phyloP scores from a whole-genome alignment of 2,329 filamentous ascomycete genomes.

The Grosmannia clavigera region DNA sequence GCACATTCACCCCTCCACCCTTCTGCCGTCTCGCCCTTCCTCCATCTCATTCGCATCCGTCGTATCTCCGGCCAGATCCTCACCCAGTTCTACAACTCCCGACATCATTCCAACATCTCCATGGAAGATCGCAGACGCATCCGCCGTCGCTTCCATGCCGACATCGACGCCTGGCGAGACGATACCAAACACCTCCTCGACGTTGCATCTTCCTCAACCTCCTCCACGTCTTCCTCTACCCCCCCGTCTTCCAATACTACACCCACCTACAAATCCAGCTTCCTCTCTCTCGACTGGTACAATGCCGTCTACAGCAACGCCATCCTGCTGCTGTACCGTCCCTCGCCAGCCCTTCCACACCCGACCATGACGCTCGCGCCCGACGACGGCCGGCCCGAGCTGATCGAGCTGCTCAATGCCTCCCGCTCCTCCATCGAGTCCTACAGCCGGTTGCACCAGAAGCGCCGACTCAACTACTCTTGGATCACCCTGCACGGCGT shows the following conservation, averaged over 20 bases:
- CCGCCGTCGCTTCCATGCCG: not conserved
- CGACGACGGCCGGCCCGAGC: conserved; percentile 2
- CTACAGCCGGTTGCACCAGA: conserved; percentile 8
- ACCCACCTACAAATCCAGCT: not conserved
- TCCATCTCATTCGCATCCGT: conserved; percentile 8
- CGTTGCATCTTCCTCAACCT: not conserved
- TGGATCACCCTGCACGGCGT: conserved; percentile 13
- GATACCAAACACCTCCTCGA: not conserved
- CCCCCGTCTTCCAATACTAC: no score
- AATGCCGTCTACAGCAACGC: conserved; percentile 8
- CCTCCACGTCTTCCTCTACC: not conserved
- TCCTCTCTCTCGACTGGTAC: conserved; percentile 4
- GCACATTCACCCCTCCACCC: not conserved
- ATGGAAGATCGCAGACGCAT: not conserved
- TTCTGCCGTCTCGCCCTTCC: conserved; percentile 3
- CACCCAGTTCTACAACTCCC: conserved; percentile 1
- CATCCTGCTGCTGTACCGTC: conserved; percentile 8
- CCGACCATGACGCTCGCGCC: not conserved
- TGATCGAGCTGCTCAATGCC: not conserved
- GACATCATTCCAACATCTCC: not conserved
- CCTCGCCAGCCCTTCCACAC: conserved; percentile 7
- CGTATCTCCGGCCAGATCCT: conserved; percentile 3
- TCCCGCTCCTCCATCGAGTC: conserved; percentile 1
- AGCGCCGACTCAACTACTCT: conserved; percentile 12
- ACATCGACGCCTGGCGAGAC: not conserved